A percentile compares a stretch with the other conserved stretches of the same genome.
These are phyloP conservation scores for Aspergillus ochraceus DNA, from an alignment of 2,329 filamentous ascomycete species.

Conservation along the genomic window DNA sequence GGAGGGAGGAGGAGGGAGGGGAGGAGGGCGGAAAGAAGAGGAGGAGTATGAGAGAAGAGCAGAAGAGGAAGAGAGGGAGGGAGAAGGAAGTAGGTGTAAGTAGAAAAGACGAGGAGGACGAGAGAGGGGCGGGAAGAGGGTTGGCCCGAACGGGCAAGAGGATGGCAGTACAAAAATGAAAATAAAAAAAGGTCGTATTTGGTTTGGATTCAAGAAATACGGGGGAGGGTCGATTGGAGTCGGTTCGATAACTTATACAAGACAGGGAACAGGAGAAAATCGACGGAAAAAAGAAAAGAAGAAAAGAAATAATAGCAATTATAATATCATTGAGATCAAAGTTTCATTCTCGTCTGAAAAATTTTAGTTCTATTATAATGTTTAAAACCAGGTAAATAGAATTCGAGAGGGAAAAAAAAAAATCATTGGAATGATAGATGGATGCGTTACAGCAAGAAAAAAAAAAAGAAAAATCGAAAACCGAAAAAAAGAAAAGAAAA, in stretches of 20 bases:
- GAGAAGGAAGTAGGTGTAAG: constrained; percentile 9
- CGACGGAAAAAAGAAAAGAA: neutral
- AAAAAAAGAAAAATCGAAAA: neutral
- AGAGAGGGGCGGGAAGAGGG: constrained; percentile 23
- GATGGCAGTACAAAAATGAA: constrained; percentile 8
- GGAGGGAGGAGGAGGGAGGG: constrained; percentile 13
- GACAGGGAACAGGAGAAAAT: constrained; percentile 3
- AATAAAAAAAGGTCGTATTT: neutral
- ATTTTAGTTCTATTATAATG: neutral
- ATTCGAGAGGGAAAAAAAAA: neutral
- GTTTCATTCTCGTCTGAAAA: neutral
- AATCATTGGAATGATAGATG: too few relatives aligned
- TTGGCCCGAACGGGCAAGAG: constrained; percentile 20
- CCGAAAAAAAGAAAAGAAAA: neutral
- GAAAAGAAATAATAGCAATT: neutral
- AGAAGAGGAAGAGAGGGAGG: constrained; percentile 12
- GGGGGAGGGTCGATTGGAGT: neutral
- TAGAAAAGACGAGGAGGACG: constrained; percentile 14
- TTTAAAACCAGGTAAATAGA: neutral
- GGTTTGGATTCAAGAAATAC: neutral
- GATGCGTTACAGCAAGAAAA: too few relatives aligned
- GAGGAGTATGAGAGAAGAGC: constrained; percentile 14
- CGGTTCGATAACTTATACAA: neutral
- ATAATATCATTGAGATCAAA: neutral
- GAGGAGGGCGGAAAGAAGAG: constrained; percentile 16